Base-by-base conservation (phyloP, 345 rosid species). In the Brassica juncea region DNA sequence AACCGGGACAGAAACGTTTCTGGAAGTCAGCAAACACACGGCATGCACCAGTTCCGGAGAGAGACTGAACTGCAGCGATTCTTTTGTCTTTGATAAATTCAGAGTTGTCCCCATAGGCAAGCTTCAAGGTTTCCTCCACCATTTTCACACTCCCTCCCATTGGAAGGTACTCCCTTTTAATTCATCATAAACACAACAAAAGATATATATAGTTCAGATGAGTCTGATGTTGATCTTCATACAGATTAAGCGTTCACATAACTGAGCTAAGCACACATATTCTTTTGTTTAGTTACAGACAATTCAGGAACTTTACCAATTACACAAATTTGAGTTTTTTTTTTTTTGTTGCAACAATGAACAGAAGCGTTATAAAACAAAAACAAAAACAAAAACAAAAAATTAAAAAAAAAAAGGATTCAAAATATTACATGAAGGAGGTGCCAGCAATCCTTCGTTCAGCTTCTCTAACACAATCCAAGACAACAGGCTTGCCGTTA, bases 31-130 rank as follows among this genome's bases (percentile, higher is more conserved):
- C 99, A 86, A 94, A 94, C 9, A 94, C 85, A 21, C 97, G 84
- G 80, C 99, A 94, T 2, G 99, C 97, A 60, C 99, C 99, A 75
- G 99, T 92, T 57, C 99, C 99, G 5, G 99, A 94, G 2, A 94
- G 91, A 71, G 97, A 37, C 73, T 94, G 97, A 71, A 94, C 86
- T 61, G 97, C 99, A 42, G 97, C 99, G 47, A 94, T 85, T 84
- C 88, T 88, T 86, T 88, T 94, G 47, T 91, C 99, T 83, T 89
- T 86, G 71, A 94, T 71, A 69, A 86, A 86, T 77, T 92, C 94
- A 25, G 95, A 92, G 63, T 87, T 80, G 80, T 92, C 97, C 10
- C 99, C 99, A 81, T 94, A 92, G 16, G 99, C 97, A 81, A 94
- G 85, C 86, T 94, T 94, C 82, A 94, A 80, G 16, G 97, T 90